Evolutionary conservation across 441 rosid species (phyloP), one percentile per base, ranked within the genome.

Genomic region (Metrosideros polymorpha): DNA sequence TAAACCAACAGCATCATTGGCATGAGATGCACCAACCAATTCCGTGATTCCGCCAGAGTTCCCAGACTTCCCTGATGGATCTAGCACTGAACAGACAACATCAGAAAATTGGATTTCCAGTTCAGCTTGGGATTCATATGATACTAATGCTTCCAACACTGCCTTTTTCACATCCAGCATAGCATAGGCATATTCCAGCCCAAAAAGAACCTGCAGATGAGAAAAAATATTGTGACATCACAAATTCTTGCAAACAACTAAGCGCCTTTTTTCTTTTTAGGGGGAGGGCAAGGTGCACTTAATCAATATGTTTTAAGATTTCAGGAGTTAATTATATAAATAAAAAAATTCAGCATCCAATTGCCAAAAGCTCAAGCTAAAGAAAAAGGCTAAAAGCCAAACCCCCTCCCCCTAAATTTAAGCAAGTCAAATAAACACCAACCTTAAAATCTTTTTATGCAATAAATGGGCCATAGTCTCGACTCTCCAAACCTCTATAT

Each of bases 171-270:
- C 85, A 85, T 85, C 71, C 29, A 92, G 91, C 86, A 96, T 92
- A 56, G 93, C 92, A 88, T 95, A 91, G 4, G 96, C 93, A 86
- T 94, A 97, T 84, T 96, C 99, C 90, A 97, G 92, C 84, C 99
- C 99, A 89, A 90, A 96, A 52, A 97, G 98, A 49, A 92, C 93
- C 99, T 97, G 92, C 85, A 89, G 7, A 61, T 55, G 56, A 30
- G 84, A 54, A 85, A 82, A 83, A 85, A 87, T 45, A 29, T 10
- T 51, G 79, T 87, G n/a, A 50, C 45, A 43, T 30, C 45, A 84
- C 25, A 77, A 30, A 25, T 17, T 52, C 32, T 52, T 29, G 85
- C 39, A 39, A 30, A 29, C 15, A 51, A 42, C 1, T 82, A 51
- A 6, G 18, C 8, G 6, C 32, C 79, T 39, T 1, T 30, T 51